Evolutionary conservation across 176 grass and related monocot species (phyloP).

Genomic region (Puya raimondii): DNA sequence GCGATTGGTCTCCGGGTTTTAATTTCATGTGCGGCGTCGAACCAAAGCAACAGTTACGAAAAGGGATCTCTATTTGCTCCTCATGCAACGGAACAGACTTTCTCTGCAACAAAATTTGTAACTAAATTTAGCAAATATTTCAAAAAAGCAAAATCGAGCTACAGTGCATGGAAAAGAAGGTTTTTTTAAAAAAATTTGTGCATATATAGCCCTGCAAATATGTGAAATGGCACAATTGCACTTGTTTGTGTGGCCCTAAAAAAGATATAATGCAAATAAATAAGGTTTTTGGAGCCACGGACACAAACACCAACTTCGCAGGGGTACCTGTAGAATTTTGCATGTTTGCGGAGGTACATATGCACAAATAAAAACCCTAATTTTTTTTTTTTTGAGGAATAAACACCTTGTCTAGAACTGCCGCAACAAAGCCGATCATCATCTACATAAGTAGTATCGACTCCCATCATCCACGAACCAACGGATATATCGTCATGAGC

Average conservation of each 20-base stretch:
- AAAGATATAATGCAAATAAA: too few relatives aligned
- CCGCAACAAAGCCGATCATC: constrained; percentile 72
- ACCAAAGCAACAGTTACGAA: not conserved
- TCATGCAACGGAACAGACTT: constrained; percentile 44
- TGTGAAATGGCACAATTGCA: too few relatives aligned
- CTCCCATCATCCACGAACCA: constrained; percentile 94
- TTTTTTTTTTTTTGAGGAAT: not conserved
- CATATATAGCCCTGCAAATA: too few relatives aligned
- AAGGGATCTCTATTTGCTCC: not conserved
- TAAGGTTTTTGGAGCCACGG: too few relatives aligned
- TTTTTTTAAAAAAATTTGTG: too few relatives aligned
- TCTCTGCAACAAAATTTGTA: constrained; percentile 28
- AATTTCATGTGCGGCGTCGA: not conserved
- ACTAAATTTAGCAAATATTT: not conserved
- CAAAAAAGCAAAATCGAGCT: not conserved
- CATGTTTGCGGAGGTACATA: too few relatives aligned
- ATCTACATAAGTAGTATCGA: constrained; percentile 87
- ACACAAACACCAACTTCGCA: too few relatives aligned
- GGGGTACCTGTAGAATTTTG: too few relatives aligned
- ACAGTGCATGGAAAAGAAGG: too few relatives aligned
- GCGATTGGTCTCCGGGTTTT: not conserved
- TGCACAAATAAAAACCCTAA: too few relatives aligned
- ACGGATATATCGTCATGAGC: constrained; percentile 86
- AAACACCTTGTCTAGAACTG: constrained; percentile 78
- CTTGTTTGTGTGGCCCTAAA: too few relatives aligned